A percentile compares a stretch with the other conserved stretches of the same genome.
phyloP scores from a whole-genome alignment of 2,329 filamentous ascomycete genomes.

The Coleophoma crateriformis region DNA sequence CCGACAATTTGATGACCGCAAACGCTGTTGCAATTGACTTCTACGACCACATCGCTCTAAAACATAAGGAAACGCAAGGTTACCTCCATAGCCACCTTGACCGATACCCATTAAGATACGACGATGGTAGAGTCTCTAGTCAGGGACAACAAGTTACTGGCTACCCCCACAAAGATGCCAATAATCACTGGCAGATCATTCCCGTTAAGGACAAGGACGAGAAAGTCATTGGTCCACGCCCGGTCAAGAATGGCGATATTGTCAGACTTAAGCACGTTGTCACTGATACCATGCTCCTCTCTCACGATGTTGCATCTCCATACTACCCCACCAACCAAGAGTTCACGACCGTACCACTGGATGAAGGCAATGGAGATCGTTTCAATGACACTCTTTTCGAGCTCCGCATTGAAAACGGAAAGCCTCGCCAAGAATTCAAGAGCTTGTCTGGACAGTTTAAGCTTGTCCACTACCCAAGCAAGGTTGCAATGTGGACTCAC shows the following conservation, averaged over 20 bases:
- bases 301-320: conserved; percentile 94
- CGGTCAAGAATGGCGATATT: conserved; percentile 77
- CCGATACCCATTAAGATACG: conserved; percentile 87
- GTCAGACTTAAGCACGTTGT: conserved; percentile 81
- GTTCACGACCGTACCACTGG: conserved; percentile 76
- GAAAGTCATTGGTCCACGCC: conserved; percentile 47
- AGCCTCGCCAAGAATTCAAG: conserved; percentile 77
- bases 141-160: conserved; percentile 98
- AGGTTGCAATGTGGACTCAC: conserved; percentile 99
- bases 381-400: conserved; percentile 91
- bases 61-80: conserved; percentile 95
- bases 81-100: conserved; percentile 93
- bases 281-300: conserved; percentile 81
- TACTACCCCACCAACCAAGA: conserved; percentile 98
- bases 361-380: conserved; percentile 67
- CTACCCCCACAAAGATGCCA: conserved; percentile 97
- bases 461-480: conserved; percentile 87
- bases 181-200: conserved; percentile 96
- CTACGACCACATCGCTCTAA: conserved; percentile 80
- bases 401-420: conserved; percentile 82
- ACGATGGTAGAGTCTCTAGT: conserved; percentile 94
- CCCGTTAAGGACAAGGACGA: conserved; percentile 60
- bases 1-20: conserved; percentile 88
- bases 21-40: conserved; percentile 85
- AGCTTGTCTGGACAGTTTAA: conserved; percentile 92